Evolutionary conservation across 2,329 filamentous ascomycete species (phyloP), one percentile per base, ranked within the genome.

Genomic region (Endothia cerciana): DNA sequence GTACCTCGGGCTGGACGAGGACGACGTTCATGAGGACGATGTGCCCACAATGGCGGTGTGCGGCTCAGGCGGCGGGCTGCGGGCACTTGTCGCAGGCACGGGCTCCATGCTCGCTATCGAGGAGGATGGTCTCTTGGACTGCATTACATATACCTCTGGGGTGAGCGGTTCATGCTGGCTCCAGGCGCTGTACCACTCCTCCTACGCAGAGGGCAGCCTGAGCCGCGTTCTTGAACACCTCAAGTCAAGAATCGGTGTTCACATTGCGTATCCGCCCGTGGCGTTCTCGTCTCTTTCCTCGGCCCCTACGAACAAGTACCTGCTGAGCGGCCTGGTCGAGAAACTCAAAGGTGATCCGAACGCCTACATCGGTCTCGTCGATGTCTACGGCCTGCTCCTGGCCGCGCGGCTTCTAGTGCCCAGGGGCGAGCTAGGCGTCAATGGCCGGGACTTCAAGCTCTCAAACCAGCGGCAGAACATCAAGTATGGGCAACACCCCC

Each of bases 121-220:
- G 67, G 91, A 97, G 75, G 91, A 91, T 65, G 95, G 95, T 0
- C 81, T 99, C 0, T 96, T 97, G 75, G 94, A 97, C 77, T 98
- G 95, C 75, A 86, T 92, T 13, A 98, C 94, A 1, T 99, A 99
- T 74, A 97, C 93, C 0, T 93, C 94, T 5, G 95, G 95, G 1
- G 95, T 99, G 59, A 97, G 93, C 74, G 95, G 95, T 0, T 96
- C 92, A 69, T 98, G 95, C 77, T 99, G 95, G 95, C 83, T 98
- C 6, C 94, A 98, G 76, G 84, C 91, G 0, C 83, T 99, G 4
- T 97, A 92, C 74, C 89, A 95, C 73, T 94, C 92, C 0, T 92
- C 92, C 0, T 84, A 98, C 65, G 85, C 90, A 0, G 82, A 84
- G 19, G 87, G 89, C 63, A 87, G 86, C 68, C 86, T 97, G 71